Conservation (phyloP, 2,329 filamentous ascomycete genomes). For the Cladosporium cucumerinum region DNA sequence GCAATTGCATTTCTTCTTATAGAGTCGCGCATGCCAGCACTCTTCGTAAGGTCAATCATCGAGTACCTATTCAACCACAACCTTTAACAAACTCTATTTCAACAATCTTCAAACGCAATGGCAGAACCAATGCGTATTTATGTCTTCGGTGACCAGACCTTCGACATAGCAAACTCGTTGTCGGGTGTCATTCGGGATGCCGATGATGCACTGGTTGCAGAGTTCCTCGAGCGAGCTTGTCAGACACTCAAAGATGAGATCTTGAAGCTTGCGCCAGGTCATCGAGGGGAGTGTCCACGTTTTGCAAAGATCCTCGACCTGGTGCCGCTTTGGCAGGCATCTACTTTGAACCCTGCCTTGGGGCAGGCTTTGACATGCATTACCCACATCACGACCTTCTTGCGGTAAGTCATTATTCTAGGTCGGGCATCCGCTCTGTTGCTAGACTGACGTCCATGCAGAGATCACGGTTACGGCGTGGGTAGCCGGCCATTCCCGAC, state of each 20-base stretch:
- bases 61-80: not conserved
- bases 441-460: not conserved
- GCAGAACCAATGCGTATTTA: slow-evolving; percentile 9
- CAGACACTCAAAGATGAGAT: not conserved
- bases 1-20: too few relatives aligned
- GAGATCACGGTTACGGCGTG: slow-evolving; percentile 15
- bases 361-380: slow-evolving; percentile 23
- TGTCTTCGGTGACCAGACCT: slow-evolving; percentile 27
- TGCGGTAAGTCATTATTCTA: slow-evolving; percentile 14
- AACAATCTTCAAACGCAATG: not conserved
- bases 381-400: slow-evolving; percentile 23
- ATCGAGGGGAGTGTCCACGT: not conserved
- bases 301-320: not conserved
- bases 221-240: not conserved
- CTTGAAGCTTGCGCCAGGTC: not conserved
- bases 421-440: not conserved
- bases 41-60: too few relatives aligned
- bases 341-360: slow-evolving; percentile 22
- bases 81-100: not conserved
- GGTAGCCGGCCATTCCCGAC: slow-evolving; percentile 20
- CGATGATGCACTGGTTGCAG: not conserved
- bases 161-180: slow-evolving; percentile 20
- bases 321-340: slow-evolving; percentile 17
- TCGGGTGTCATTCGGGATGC: slow-evolving; percentile 16
- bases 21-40: too few relatives aligned